These are phyloP conservation scores for Penicillium daleae DNA, from an alignment of 495 filamentous ascomycete species.

Conservation along the genomic window DNA sequence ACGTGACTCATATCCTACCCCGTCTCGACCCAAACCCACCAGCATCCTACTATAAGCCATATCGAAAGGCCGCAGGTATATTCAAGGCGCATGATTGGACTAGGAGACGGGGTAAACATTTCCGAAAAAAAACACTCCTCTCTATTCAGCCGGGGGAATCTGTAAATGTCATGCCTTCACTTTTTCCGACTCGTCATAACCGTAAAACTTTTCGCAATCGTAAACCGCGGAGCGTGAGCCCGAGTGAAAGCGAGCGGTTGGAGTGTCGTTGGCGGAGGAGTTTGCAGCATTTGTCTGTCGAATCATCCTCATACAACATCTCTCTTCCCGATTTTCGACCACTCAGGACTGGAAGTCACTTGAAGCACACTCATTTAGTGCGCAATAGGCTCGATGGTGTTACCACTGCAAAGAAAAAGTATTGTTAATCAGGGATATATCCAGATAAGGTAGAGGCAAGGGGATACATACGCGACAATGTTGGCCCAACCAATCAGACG, in stretches of 20 bases:
- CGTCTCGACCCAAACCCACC: conserved; percentile 19
- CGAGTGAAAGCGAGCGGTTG: conserved; percentile 17
- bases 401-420: conserved; percentile 42
- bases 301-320: conserved; percentile 14
- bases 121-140: conserved; percentile 20
- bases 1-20: conserved; percentile 30
- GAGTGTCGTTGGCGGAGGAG: conserved; percentile 13
- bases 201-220: conserved; percentile 36
- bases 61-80: conserved; percentile 12
- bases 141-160: conserved; percentile 36
- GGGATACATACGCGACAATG: conserved; percentile 69
- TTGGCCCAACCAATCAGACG: conserved; percentile 97
- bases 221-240: conserved; percentile 28
- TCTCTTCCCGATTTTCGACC: conserved; percentile 12
- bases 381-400: conserved; percentile 56
- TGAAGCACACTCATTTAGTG: conserved; percentile 39
- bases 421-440: conserved; percentile 24
- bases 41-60: conserved; percentile 7
- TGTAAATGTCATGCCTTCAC: conserved; percentile 39
- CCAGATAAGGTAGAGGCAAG: neutral
- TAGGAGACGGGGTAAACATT: conserved; percentile 24
- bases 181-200: conserved; percentile 41
- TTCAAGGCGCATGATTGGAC: conserved; percentile 15
- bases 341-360: conserved; percentile 25
- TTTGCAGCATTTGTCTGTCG: conserved; percentile 6